Percentiles rank a stretch among this genome's conserved stretches.
These are phyloP conservation scores for Vitellaria paradoxa DNA, from an alignment of 179 eudicot species.

Conservation along the genomic window DNA sequence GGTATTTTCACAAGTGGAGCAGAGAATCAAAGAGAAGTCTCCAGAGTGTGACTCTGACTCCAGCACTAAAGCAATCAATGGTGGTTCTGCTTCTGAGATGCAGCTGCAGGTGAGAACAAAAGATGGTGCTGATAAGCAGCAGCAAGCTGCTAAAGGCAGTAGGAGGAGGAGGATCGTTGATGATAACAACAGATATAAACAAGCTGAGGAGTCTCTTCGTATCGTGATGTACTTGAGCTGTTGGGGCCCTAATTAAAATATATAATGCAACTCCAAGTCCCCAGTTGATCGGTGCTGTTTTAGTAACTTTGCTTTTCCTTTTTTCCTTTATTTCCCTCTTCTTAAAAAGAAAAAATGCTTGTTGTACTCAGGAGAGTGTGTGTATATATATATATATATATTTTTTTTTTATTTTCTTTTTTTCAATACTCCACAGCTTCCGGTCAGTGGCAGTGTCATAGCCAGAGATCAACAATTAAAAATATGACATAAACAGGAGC, in stretches of 20 bases:
- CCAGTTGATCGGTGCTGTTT: no score
- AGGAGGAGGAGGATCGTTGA: no score
- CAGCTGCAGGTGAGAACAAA: background rate
- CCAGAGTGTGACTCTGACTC: background rate
- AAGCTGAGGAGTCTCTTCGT: slow-evolving; percentile 4
- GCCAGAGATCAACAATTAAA: no score
- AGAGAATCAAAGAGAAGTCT: slow-evolving; percentile 12
- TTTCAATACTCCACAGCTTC: no score
- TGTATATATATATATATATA: no score
- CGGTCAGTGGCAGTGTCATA: no score
- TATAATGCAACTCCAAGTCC: background rate
- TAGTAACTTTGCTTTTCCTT: no score
- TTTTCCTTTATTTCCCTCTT: no score
- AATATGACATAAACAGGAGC: no score
- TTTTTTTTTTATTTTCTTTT: no score
- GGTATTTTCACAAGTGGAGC: slow-evolving; percentile 11
- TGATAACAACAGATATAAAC: background rate
- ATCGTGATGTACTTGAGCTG: no score
- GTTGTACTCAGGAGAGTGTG: background rate
- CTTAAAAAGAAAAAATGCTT: background rate
- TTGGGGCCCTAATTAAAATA: slow-evolving; percentile 5
- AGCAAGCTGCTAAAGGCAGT: background rate
- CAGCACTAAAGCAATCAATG: slow-evolving; percentile 7
- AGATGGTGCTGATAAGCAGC: background rate
- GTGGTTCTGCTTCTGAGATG: background rate